A percentile compares a stretch with the other conserved stretches of the same genome.
Evolutionary conservation across 2,329 filamentous ascomycete genomes (phyloP).

Genomic region (Hypoxylon sp.): DNA sequence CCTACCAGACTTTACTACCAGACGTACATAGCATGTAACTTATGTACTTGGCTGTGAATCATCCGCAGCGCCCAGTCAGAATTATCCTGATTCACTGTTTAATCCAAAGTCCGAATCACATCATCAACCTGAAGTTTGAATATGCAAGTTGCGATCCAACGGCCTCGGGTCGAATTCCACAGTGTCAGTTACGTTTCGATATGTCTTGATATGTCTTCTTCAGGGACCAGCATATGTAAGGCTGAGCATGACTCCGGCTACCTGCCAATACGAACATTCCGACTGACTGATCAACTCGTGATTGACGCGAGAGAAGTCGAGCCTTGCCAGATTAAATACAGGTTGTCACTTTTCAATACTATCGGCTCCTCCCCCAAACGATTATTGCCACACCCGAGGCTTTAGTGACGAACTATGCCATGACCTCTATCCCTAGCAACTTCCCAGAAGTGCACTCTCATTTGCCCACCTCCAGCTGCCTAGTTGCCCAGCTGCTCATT

Average conservation of each 20-base stretch:
- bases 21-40: constrained; percentile 19
- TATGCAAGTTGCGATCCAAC: constrained; percentile 33
- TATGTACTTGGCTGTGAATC: constrained; percentile 26
- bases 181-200: constrained; percentile 24
- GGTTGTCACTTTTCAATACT: constrained; percentile 8
- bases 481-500: constrained; percentile 36
- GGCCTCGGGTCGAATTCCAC: constrained; percentile 23
- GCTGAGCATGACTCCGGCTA: constrained; percentile 33
- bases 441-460: constrained; percentile 13
- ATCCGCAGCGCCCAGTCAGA: constrained; percentile 30
- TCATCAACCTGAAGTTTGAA: constrained; percentile 32
- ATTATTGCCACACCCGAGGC: constrained; percentile 36
- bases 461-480: constrained; percentile 19
- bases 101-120: constrained; percentile 41
- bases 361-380: constrained; percentile 1
- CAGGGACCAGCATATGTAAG: constrained; percentile 27
- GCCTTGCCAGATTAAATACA: constrained; percentile 24
- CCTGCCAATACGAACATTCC: constrained; percentile 29
- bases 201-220: constrained; percentile 14
- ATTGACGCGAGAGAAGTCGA: constrained; percentile 23
- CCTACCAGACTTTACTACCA: constrained; percentile 10
- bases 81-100: constrained; percentile 30
- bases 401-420: constrained; percentile 31
- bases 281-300: constrained; percentile 23
- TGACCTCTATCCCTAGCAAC: constrained; percentile 16